Evolutionary conservation across 768 basidiomycete species (phyloP).

Genomic region (Coprinellus micaceus): DNA sequence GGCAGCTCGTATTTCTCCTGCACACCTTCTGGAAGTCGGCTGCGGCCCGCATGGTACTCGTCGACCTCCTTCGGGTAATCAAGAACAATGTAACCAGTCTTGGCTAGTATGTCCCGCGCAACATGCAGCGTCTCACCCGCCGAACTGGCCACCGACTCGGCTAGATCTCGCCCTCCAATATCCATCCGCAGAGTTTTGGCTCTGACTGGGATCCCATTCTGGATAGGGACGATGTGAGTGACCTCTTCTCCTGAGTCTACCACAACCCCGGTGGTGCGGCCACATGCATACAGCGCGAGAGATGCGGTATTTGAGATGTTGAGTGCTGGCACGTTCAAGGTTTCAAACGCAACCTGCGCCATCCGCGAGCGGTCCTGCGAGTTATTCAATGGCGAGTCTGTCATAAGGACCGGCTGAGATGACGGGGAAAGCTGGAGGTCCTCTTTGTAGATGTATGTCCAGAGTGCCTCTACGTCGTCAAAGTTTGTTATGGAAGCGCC

Average conservation of each 20-base stretch:
- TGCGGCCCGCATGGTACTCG: too few species aligned
- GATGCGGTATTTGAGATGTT: constrained; percentile 81
- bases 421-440: constrained; percentile 80
- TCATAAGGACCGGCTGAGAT: constrained; percentile 77
- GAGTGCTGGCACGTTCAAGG: constrained; percentile 81
- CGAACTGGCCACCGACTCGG: too few species aligned
- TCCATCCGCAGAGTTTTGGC: constrained; percentile 82
- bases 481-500: not conserved
- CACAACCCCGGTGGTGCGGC: constrained; percentile 83
- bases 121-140: too few species aligned
- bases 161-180: too few species aligned
- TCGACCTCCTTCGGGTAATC: too few species aligned
- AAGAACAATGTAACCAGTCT: too few species aligned
- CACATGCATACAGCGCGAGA: constrained; percentile 78
- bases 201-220: constrained; percentile 78
- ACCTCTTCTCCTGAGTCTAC: constrained; percentile 90
- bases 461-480: constrained; percentile 1
- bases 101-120: too few species aligned
- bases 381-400: constrained; percentile 78
- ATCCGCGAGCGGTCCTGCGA: constrained; percentile 54
- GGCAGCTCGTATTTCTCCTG: too few species aligned
- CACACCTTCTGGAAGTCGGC: too few species aligned
- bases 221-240: constrained; percentile 84
- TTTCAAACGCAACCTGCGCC: constrained; percentile 88
- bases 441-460: constrained; percentile 29